Conservation (phyloP, 441 rosid species). For the Flueggea neowawraea region DNA sequence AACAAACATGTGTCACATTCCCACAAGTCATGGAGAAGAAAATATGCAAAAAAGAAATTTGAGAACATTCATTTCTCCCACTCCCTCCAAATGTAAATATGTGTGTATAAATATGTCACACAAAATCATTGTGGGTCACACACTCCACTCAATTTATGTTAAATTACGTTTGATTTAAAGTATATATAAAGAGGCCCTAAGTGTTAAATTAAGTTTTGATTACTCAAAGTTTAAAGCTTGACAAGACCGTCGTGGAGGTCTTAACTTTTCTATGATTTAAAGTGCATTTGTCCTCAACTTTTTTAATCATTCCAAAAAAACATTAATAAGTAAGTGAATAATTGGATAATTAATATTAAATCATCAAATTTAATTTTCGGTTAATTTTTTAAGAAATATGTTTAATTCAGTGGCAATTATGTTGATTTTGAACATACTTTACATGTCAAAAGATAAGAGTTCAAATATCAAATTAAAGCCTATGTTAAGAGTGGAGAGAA, state of each 20-base stretch:
- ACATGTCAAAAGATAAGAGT: too few relatives aligned
- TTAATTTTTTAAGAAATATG: too few relatives aligned
- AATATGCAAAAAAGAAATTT: too few relatives aligned
- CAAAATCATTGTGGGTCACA: constrained; percentile 28
- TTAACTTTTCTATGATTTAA: constrained; percentile 25
- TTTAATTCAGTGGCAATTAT: too few relatives aligned
- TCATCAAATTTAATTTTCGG: too few relatives aligned
- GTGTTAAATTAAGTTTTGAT: constrained; percentile 4
- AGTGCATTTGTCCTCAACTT: constrained; percentile 12
- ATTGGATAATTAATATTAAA: too few relatives aligned
- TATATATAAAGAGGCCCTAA: neutral
- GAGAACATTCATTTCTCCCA: too few relatives aligned
- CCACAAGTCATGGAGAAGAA: too few relatives aligned
- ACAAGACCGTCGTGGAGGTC: constrained; percentile 33
- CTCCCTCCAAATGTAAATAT: neutral
- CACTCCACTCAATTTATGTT: constrained; percentile 16
- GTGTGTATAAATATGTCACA: neutral
- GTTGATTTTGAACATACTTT: too few relatives aligned
- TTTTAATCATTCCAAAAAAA: constrained; percentile 9
- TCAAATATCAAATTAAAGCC: too few relatives aligned
- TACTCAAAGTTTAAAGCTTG: constrained; percentile 21
- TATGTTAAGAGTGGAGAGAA: too few relatives aligned
- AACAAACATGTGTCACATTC: too few relatives aligned
- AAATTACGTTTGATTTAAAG: neutral
- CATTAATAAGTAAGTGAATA: neutral